Evolutionary conservation across 2,329 filamentous ascomycete genomes (phyloP).

Genomic region (Juglanconis oblonga): DNA sequence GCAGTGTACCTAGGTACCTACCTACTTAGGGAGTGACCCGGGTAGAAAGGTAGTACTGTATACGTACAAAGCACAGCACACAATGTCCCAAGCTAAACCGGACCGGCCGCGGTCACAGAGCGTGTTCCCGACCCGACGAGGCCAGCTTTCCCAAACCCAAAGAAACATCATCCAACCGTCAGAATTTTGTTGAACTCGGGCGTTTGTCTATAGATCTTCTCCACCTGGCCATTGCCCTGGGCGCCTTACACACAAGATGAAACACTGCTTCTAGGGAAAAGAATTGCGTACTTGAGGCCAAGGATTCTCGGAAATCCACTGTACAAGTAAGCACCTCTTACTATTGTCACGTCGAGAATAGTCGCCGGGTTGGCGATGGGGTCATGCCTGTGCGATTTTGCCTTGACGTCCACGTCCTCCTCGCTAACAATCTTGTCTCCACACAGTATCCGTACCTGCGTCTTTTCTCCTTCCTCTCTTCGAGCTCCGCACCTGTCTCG

Average conservation of each 20-base stretch:
- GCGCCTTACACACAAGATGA: conserved; percentile 15
- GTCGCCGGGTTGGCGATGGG: neutral
- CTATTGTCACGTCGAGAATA: neutral
- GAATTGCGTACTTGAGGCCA: conserved; percentile 9
- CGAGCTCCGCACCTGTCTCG: conserved; percentile 9
- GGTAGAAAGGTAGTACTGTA: neutral
- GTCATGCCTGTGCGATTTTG: neutral
- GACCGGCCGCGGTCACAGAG: neutral
- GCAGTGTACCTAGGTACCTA: no score
- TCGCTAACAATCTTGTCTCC: neutral
- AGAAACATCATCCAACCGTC: neutral
- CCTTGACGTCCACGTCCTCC: neutral
- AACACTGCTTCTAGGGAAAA: conserved; percentile 10
- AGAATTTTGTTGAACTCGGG: conserved; percentile 5
- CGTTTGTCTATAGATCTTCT: neutral
- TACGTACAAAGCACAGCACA: neutral
- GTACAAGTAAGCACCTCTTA: conserved; percentile 15
- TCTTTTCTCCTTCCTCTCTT: conserved; percentile 12
- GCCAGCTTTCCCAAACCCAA: conserved; percentile 9
- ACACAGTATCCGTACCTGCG: conserved; percentile 14
- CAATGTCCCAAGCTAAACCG: neutral
- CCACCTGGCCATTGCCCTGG: conserved; percentile 14
- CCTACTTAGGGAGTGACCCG: no score
- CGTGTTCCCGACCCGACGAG: conserved; percentile 4
- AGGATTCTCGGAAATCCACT: conserved; percentile 5